These are phyloP conservation scores for Diaporthe sp. DNA, from an alignment of 2,329 filamentous ascomycete genomes.

Conservation along the genomic window DNA sequence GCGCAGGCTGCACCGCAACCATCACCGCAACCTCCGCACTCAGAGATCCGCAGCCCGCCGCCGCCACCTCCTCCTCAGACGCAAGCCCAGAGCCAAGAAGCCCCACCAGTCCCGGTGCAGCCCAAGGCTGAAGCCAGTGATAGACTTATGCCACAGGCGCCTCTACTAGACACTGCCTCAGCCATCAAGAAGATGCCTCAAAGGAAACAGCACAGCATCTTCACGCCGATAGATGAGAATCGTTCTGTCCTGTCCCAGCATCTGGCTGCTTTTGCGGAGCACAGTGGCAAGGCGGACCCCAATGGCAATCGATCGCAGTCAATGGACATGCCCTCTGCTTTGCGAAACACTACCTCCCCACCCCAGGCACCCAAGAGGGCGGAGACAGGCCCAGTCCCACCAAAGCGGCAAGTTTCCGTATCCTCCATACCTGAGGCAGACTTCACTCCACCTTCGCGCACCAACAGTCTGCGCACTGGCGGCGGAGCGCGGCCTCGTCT, in stretches of 20 bases:
- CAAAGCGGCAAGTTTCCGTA: constrained; percentile 65
- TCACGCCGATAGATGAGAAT: constrained; percentile 96
- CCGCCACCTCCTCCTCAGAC: constrained; percentile 60
- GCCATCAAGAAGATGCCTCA: constrained; percentile 76
- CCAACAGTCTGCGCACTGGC: constrained; percentile 80
- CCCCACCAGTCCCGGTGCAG: constrained; percentile 65
- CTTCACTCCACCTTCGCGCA: constrained; percentile 80
- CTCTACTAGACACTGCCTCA: constrained; percentile 64
- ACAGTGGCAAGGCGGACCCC: constrained; percentile 50
- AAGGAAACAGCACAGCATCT: constrained; percentile 91
- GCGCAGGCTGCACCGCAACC: constrained; percentile 62
- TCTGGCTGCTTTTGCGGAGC: constrained; percentile 76
- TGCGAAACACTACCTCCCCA: constrained; percentile 69
- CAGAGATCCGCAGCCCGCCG: constrained; percentile 48
- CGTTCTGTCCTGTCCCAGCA: constrained; percentile 90
- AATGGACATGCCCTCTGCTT: constrained; percentile 72
- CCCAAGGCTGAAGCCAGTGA: constrained; percentile 61
- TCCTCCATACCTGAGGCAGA: constrained; percentile 75
- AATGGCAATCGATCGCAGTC: constrained; percentile 71
- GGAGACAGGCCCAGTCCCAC: constrained; percentile 64
- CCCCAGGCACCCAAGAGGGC: constrained; percentile 65
- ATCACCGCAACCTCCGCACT: constrained; percentile 68
- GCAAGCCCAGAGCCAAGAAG: constrained; percentile 65
- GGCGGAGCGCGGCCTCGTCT: constrained; percentile 81
- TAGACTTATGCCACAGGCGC: constrained; percentile 57